Percentiles rank a stretch among this genome's conserved stretches.
Conservation (phyloP, 441 rosid genomes). For the Populus hybrid region DNA sequence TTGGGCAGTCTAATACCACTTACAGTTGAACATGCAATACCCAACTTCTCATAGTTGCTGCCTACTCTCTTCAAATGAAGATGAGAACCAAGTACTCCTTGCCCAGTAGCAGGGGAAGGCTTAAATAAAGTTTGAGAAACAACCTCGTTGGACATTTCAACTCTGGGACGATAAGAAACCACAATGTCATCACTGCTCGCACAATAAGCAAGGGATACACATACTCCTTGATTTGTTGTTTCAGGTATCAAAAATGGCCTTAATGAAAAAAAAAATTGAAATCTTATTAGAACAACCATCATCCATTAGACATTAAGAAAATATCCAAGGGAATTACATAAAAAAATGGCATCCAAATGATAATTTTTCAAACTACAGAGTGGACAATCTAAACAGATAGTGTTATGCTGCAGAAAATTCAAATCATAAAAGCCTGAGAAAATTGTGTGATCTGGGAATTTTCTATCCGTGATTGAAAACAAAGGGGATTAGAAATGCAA, state of each 20-base stretch:
- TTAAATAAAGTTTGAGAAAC: constrained; percentile 41
- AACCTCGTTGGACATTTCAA: constrained; percentile 36
- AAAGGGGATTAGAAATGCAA: background rate
- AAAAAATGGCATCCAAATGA: background rate
- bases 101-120: constrained; percentile 42
- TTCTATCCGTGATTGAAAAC: background rate
- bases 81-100: constrained; percentile 53
- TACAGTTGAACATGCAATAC: constrained; percentile 46
- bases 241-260: constrained; percentile 60
- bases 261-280: constrained; percentile 19
- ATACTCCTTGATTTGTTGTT: constrained; percentile 64
- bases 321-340: background rate
- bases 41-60: constrained; percentile 42
- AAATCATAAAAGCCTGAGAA: background rate
- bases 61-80: constrained; percentile 52
- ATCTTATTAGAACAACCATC: constrained; percentile 16
- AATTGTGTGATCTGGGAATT: background rate
- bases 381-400: background rate
- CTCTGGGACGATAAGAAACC: constrained; percentile 76
- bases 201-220: constrained; percentile 71
- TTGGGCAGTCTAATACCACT: constrained; percentile 63
- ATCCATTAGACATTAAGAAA: background rate
- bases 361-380: background rate
- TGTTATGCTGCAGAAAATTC: background rate
- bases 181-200: constrained; percentile 51